Conservation (phyloP, 768 basidiomycete species). For the Leucocoprinus sp. region DNA sequence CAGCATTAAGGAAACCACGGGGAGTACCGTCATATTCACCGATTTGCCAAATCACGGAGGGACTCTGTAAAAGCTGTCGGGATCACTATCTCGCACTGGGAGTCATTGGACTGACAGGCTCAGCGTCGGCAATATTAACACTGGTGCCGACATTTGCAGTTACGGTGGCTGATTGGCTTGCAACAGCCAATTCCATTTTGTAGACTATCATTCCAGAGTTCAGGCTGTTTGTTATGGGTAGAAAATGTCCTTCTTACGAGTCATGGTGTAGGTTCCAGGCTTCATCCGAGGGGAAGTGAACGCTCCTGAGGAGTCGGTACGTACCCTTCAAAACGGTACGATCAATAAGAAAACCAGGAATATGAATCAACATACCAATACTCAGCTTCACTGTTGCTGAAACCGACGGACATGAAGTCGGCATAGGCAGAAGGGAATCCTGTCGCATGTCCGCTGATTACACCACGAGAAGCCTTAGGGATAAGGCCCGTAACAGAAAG, state of each 20-base stretch:
- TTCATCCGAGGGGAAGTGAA: slow-evolving; percentile 35
- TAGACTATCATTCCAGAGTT: slow-evolving; percentile 21
- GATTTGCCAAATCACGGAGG: slow-evolving; percentile 26
- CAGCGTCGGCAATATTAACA: slow-evolving; percentile 24
- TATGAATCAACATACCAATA: slow-evolving; percentile 21
- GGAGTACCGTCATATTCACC: slow-evolving; percentile 31
- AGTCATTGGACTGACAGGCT: slow-evolving; percentile 17
- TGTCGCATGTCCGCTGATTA: slow-evolving; percentile 23
- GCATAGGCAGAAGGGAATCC: slow-evolving; percentile 19
- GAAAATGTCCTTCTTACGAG: slow-evolving; percentile 17
- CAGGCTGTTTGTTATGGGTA: not conserved
- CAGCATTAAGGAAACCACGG: slow-evolving; percentile 28
- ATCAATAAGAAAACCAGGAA: not conserved
- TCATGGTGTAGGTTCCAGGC: slow-evolving; percentile 36
- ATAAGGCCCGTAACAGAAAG: slow-evolving; percentile 20
- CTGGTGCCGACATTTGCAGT: slow-evolving; percentile 19
- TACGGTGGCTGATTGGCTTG: slow-evolving; percentile 19
- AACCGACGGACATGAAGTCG: slow-evolving; percentile 19
- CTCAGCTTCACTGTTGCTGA: slow-evolving; percentile 22
- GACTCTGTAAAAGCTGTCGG: slow-evolving; percentile 16
- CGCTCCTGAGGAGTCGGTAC: slow-evolving; percentile 21
- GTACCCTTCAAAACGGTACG: slow-evolving; percentile 16
- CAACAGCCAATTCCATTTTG: slow-evolving; percentile 27
- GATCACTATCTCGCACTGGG: not conserved
- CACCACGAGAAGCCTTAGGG: slow-evolving; percentile 19